Conservation (phyloP, 2,329 filamentous ascomycete genomes). For the Drechslerella coelobrocha region DNA sequence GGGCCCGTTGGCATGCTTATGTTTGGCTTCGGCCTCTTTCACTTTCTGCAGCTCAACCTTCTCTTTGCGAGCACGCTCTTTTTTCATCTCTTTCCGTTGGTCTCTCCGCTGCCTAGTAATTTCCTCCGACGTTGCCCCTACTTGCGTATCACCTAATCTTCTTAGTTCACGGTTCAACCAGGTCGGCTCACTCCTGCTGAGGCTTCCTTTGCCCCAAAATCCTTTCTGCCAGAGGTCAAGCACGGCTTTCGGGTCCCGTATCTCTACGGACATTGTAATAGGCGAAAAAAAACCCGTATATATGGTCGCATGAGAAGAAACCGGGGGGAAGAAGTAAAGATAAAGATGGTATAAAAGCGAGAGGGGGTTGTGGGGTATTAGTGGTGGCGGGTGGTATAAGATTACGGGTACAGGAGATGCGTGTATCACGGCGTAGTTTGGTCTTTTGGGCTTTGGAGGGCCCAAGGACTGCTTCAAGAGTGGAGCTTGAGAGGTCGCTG, state of each 20-base stretch:
- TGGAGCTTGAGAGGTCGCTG: slow-evolving; percentile 52
- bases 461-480: not conserved
- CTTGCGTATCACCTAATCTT: slow-evolving; percentile 64
- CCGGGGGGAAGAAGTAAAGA: slow-evolving; percentile 72
- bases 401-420: slow-evolving; percentile 78
- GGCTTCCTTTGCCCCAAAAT: slow-evolving; percentile 92
- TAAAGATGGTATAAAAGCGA: slow-evolving; percentile 82
- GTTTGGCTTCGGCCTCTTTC: slow-evolving; percentile 66
- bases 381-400: slow-evolving; percentile 81
- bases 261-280: slow-evolving; percentile 80
- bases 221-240: slow-evolving; percentile 92
- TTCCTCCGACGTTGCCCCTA: slow-evolving; percentile 79
- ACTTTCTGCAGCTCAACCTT: slow-evolving; percentile 75
- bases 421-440: slow-evolving; percentile 78
- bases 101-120: slow-evolving; percentile 76
- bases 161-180: slow-evolving; percentile 87
- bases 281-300: slow-evolving; percentile 81
- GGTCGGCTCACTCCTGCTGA: slow-evolving; percentile 92
- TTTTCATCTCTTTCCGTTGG: slow-evolving; percentile 83
- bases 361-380: slow-evolving; percentile 90
- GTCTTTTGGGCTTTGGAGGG: slow-evolving; percentile 60
- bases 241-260: slow-evolving; percentile 77
- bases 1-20: slow-evolving; percentile 17
- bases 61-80: slow-evolving; percentile 87
- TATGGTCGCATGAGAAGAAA: slow-evolving; percentile 68